phyloP scores from a whole-genome alignment of 2,329 filamentous ascomycete genomes.

The Sporothrix humicola region DNA sequence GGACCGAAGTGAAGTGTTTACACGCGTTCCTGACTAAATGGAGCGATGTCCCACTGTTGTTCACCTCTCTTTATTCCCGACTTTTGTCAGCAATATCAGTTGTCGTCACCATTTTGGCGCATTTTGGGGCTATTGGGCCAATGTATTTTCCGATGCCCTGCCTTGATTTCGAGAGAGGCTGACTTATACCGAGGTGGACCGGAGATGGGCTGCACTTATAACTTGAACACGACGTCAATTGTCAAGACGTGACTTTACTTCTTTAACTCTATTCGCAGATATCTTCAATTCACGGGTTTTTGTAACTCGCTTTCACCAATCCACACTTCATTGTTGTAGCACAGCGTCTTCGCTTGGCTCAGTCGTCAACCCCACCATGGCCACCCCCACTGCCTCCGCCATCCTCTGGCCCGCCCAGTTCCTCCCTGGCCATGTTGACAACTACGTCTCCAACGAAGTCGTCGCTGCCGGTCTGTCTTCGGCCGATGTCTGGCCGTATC shows the following conservation, averaged over 20 bases:
- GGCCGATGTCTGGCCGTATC: constrained; percentile 1
- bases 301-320: not conserved
- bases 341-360: too few relatives aligned
- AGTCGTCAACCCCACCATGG: constrained; percentile 15
- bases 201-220: not conserved
- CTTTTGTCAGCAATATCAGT: not conserved
- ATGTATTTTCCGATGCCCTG: constrained; percentile 2
- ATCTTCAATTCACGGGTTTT: not conserved
- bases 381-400: constrained; percentile 20
- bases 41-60: not conserved
- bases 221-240: not conserved
- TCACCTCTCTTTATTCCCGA: not conserved
- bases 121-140: not conserved
- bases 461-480: constrained; percentile 17
- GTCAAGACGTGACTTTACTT: not conserved
- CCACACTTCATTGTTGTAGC: not conserved
- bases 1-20: not conserved
- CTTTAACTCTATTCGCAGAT: not conserved
- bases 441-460: constrained; percentile 33
- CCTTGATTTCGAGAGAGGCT: not conserved
- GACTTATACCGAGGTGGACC: not conserved
- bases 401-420: constrained; percentile 28
- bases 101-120: not conserved
- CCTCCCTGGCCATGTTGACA: constrained; percentile 26
- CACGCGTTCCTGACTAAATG: not conserved